Evolutionary conservation across 768 basidiomycete species (phyloP).

Genomic region (Auriscalpium vulgare): DNA sequence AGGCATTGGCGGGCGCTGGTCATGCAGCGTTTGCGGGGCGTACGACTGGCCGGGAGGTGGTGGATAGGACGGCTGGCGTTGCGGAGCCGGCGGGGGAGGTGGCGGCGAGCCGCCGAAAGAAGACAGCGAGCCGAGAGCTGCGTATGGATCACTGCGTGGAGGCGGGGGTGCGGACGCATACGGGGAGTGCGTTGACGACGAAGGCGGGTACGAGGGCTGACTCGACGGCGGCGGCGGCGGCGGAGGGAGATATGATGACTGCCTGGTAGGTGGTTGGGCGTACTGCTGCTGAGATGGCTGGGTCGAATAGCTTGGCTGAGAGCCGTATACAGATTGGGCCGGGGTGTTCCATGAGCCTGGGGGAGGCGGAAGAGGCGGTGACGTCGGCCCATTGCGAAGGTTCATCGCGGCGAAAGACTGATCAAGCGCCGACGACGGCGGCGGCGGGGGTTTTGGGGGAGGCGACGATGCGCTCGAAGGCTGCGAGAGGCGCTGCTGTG

Average conservation of each 20-base stretch:
- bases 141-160: conserved; percentile 18
- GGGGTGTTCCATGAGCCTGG: conserved; percentile 20
- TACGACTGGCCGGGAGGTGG: conserved; percentile 10
- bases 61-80: conserved; percentile 18
- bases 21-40: conserved; percentile 4
- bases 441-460: conserved; percentile 25
- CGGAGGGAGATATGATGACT: conserved; percentile 12
- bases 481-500: conserved; percentile 52
- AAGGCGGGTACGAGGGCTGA: conserved; percentile 6
- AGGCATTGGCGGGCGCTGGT: background rate
- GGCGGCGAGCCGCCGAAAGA: conserved; percentile 1
- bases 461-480: conserved; percentile 28
- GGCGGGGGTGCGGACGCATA: conserved; percentile 17
- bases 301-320: conserved; percentile 5
- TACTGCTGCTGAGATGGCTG: conserved; percentile 10
- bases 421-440: conserved; percentile 27
- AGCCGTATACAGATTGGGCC: conserved; percentile 3
- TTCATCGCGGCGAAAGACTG: conserved; percentile 52
- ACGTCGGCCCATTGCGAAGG: conserved; percentile 25
- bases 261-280: conserved; percentile 6
- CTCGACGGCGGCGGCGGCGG: conserved; percentile 12
- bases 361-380: conserved; percentile 26
- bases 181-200: conserved; percentile 2
- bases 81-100: conserved; percentile 15
- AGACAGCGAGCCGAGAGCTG: conserved; percentile 11